Evolutionary conservation across 306 rosid species (phyloP), one percentile per base, ranked within the genome.

Genomic region (Vigna angularis): DNA sequence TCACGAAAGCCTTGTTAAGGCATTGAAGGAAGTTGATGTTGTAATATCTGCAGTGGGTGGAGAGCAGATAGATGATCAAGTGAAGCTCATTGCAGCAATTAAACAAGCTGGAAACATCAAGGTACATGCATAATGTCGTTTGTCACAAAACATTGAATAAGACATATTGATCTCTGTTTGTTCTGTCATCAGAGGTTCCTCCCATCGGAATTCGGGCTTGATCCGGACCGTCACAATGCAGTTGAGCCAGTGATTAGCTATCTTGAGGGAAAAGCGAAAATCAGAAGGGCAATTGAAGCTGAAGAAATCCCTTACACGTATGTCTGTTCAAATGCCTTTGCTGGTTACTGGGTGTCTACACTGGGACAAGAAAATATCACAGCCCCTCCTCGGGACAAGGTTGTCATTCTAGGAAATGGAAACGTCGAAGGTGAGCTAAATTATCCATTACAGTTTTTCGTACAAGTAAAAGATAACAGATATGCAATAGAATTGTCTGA

Each of bases 61-160:
- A 30, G 3, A 36, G 1, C 11, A 30, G 15, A 3, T 79, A 11
- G 47, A 47, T 62, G 77, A 84, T 50, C 85, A 84, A 45, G 15
- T 73, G 13, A 84, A 87, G 24, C n/a, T 87, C 77, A 84, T 87
- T 11, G 82, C 78, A 14, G 86, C 90, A 36, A 87, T 84, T 6
- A 87, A 84, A 82, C 85, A 87, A 82, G 86, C 83, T 22, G 85
- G 88, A 48, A 84, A 79, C 40, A 76, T 84, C 62, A 84, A 87
- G 86, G 88, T 86, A 20, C 55, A 15, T 69, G 34, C 44, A 15
- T 1, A 69, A 73, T 40, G 0, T 10, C 56, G 16, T 34, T 5
- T 15, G 24, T 4, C 7, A 13, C 42, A 34, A 56, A 5, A 56
- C 53, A 7, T 44, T 67, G 24, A 67, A 42, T 67, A 9, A 55